Percentiles rank a stretch among this genome's conserved stretches.
Evolutionary conservation across 805 yeast genomes (phyloP).

Genomic region (Tetrapisispora arboricola): DNA sequence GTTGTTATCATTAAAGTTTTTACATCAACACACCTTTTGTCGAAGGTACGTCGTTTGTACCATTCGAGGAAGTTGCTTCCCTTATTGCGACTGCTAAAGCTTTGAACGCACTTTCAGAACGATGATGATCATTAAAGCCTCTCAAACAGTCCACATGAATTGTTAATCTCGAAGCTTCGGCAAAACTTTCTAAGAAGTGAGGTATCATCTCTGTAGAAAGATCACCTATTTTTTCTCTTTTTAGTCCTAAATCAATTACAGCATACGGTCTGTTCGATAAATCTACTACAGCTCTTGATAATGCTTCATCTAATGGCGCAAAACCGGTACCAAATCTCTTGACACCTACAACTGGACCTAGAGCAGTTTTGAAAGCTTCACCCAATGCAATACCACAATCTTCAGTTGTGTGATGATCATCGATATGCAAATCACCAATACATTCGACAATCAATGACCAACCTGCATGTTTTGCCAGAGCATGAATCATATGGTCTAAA

Average conservation of each 20-base stretch:
- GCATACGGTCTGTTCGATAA: constrained; percentile 89
- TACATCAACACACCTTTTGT: constrained; percentile 89
- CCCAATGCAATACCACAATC: constrained; percentile 94
- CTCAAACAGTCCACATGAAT: constrained; percentile 89
- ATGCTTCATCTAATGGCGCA: constrained; percentile 95
- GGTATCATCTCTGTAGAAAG: constrained; percentile 94
- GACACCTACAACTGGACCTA: constrained; percentile 84
- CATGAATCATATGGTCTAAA: constrained; percentile 94
- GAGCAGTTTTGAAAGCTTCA: constrained; percentile 74
- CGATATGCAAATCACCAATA: constrained; percentile 89
- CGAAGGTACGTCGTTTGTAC: constrained; percentile 85
- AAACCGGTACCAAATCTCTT: constrained; percentile 87
- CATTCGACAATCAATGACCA: constrained; percentile 90
- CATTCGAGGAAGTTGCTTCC: constrained; percentile 75
- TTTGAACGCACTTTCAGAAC: constrained; percentile 93
- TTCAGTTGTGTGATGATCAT: constrained; percentile 95
- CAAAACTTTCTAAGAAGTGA: constrained; percentile 91
- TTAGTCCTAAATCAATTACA: constrained; percentile 78
- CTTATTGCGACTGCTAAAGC: constrained; percentile 88
- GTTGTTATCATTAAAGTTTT: constrained; percentile 3
- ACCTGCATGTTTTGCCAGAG: constrained; percentile 92
- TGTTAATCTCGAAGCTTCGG: constrained; percentile 83
- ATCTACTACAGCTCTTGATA: constrained; percentile 93
- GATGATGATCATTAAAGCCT: constrained; percentile 92
- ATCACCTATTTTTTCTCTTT: constrained; percentile 89